Conservation (phyloP, 768 basidiomycete species). For the Russula sp. region DNA sequence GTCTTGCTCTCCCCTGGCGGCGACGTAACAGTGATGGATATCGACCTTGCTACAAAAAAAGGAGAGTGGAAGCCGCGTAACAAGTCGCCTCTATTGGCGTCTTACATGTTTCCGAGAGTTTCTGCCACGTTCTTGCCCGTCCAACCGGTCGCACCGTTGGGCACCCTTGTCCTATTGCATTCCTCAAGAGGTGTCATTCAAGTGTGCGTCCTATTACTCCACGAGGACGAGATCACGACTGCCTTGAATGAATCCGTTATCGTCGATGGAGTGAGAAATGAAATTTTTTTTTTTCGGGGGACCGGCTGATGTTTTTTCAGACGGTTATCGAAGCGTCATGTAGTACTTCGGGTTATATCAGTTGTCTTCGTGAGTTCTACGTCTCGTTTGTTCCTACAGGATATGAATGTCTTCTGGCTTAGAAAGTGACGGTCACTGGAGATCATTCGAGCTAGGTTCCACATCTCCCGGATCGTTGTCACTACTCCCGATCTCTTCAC, state of each 20-base stretch:
- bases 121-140: constrained; percentile 30
- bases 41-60: constrained; percentile 28
- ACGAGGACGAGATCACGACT: constrained; percentile 1
- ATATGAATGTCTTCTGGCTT: constrained; percentile 1
- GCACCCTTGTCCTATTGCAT: constrained; percentile 23
- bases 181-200: not conserved
- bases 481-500: not conserved
- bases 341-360: constrained; percentile 30
- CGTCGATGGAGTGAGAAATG: constrained; percentile 12
- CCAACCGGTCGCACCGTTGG: constrained; percentile 11
- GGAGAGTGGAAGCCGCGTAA: constrained; percentile 22
- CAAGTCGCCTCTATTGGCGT: constrained; percentile 31
- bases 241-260: constrained; percentile 1
- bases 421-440: constrained; percentile 45
- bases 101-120: constrained; percentile 30
- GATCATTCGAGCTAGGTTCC: constrained; percentile 30
- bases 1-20: constrained; percentile 34
- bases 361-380: constrained; percentile 28
- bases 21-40: constrained; percentile 31
- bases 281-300: not conserved
- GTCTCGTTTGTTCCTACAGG: not conserved
- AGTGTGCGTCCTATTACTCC: constrained; percentile 26
- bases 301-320: constrained; percentile 17
- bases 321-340: constrained; percentile 29
- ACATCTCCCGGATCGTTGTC: not conserved